These are phyloP conservation scores for Apophysomyces ossiformis DNA, from an alignment of 371 early-diverging fungal species.

Conservation along the genomic window DNA sequence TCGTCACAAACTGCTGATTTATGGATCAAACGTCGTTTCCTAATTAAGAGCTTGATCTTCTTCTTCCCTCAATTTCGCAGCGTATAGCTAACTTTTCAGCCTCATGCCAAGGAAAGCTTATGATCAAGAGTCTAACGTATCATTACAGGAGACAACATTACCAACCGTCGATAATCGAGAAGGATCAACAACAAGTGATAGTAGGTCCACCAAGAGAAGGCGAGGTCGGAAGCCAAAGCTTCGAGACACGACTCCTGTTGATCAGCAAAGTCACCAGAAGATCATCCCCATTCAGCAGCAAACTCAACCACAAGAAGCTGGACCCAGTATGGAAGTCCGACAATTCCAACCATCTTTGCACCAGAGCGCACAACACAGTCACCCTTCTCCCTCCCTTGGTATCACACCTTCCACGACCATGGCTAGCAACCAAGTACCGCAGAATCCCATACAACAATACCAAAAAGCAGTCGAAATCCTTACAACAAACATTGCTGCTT, in stretches of 20 bases:
- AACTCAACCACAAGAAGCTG: neutral
- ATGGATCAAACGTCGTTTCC: neutral
- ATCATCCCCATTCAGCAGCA: constrained; percentile 1
- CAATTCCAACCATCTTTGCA: neutral
- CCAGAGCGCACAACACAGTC: neutral
- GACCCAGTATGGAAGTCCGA: constrained; percentile 2
- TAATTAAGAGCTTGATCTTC: neutral
- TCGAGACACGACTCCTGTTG: neutral
- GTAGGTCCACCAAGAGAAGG: neutral
- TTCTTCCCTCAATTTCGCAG: neutral
- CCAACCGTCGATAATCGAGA: neutral
- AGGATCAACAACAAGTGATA: neutral
- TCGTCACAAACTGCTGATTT: too few species aligned
- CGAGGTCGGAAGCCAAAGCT: neutral
- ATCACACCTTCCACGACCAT: constrained; percentile 8
- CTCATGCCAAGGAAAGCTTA: neutral
- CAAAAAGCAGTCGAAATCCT: constrained; percentile 36
- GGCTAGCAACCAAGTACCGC: constrained; percentile 28
- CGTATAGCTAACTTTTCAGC: neutral
- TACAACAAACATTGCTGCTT: constrained; percentile 28
- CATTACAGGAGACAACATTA: neutral
- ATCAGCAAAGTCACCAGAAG: constrained; percentile 11
- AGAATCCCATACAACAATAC: constrained; percentile 36
- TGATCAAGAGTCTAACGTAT: neutral
- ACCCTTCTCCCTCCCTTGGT: constrained; percentile 3